phyloP scores from a whole-genome alignment of 208 protist species.

The Naegleria lovaniensis region DNA sequence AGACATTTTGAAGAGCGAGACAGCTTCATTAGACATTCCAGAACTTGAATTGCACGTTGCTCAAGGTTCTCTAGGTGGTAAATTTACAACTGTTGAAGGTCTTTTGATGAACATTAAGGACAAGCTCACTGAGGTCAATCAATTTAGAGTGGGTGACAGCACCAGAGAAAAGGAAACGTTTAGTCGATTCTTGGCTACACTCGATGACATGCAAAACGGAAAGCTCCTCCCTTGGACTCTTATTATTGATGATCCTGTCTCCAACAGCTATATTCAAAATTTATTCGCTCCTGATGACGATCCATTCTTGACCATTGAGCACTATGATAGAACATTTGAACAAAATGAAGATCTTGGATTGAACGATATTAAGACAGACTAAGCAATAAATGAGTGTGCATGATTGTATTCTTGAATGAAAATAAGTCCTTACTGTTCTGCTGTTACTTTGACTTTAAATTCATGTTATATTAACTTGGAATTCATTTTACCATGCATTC shows the following conservation, averaged over 20 bases:
- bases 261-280: conserved; percentile 81
- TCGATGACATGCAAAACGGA: conserved; percentile 58
- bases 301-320: conserved; percentile 60
- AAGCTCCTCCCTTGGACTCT: conserved; percentile 72
- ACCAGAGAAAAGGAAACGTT: conserved; percentile 59
- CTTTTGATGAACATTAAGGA: conserved; percentile 70
- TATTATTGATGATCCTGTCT: conserved; percentile 79
- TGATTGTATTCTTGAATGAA: no score
- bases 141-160: conserved; percentile 62
- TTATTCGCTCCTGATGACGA: conserved; percentile 70
- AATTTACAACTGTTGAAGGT: conserved; percentile 87
- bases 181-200: conserved; percentile 64
- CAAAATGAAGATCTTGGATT: conserved; percentile 87
- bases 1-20: conserved; percentile 87
- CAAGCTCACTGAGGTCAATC: conserved; percentile 66
- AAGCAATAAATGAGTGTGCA: neutral
- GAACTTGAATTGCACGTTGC: conserved; percentile 75
- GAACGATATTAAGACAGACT: conserved; percentile 46
- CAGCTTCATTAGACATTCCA: conserved; percentile 68
- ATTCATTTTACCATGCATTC: no score
- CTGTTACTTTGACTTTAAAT: no score
- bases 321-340: conserved; percentile 73
- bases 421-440: no score
- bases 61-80: conserved; percentile 76
- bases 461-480: no score